These are phyloP conservation scores for Penicillium cataractarum DNA, from an alignment of 495 filamentous ascomycete genomes.

Conservation along the genomic window DNA sequence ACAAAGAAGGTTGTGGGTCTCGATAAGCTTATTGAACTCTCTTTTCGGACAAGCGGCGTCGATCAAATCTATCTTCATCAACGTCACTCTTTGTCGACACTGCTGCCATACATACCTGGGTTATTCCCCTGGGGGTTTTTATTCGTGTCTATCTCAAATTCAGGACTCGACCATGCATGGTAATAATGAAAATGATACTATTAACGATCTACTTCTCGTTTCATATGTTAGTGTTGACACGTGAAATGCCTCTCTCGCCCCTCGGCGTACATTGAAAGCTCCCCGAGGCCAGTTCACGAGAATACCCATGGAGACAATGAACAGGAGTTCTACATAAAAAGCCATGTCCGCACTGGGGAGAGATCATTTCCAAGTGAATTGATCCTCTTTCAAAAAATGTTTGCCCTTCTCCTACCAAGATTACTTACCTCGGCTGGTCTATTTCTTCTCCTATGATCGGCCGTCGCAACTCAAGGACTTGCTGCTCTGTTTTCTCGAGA, in stretches of 20 bases:
- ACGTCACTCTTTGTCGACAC: neutral
- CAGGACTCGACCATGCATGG: neutral
- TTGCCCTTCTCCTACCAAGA: neutral
- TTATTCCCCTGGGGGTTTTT: neutral
- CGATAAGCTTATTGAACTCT: constrained; percentile 6
- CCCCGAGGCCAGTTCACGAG: neutral
- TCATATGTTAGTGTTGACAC: neutral
- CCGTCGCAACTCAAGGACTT: neutral
- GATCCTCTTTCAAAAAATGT: neutral
- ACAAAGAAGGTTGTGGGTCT: neutral
- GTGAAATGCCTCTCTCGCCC: neutral
- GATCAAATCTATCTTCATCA: neutral
- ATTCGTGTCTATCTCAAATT: neutral
- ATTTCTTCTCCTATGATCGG: neutral
- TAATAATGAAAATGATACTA: neutral
- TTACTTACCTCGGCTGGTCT: neutral
- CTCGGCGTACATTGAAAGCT: neutral
- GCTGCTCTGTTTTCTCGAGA: neutral
- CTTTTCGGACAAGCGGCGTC: neutral
- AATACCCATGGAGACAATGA: neutral
- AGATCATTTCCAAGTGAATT: neutral
- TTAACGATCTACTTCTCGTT: neutral
- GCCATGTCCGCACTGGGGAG: neutral
- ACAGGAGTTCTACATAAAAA: neutral
- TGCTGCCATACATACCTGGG: neutral